phyloP scores from a whole-genome alignment of 768 basidiomycete species.

The Mycena chlorophos region DNA sequence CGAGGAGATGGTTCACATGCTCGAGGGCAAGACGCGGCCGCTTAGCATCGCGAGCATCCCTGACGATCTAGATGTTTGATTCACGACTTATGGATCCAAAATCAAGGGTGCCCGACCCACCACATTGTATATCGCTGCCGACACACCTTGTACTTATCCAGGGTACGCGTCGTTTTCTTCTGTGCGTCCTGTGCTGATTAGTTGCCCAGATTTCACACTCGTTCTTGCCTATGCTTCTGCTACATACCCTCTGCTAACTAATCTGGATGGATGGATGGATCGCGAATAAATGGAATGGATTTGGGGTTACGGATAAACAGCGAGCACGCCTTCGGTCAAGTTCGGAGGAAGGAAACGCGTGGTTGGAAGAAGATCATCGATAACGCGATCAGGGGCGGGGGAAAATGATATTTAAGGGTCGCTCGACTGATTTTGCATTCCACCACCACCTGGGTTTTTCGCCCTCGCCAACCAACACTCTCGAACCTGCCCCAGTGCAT shows the following conservation, averaged over 20 bases:
- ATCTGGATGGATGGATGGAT: not conserved
- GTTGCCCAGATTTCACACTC: not conserved
- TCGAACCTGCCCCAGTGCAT: conserved; percentile 63
- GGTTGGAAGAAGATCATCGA: too few relatives aligned
- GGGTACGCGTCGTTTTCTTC: too few relatives aligned
- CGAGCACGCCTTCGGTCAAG: too few relatives aligned
- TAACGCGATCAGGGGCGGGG: too few relatives aligned
- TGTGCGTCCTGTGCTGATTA: not conserved
- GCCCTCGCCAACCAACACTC: not conserved
- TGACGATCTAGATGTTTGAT: conserved; percentile 38
- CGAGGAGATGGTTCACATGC: conserved; percentile 66
- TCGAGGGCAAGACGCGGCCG: conserved; percentile 52
- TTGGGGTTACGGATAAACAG: too few relatives aligned
- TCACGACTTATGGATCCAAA: not conserved
- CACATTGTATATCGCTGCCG: not conserved
- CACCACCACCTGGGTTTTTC: not conserved
- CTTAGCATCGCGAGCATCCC: conserved; percentile 51
- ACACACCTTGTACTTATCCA: not conserved
- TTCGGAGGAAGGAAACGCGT: too few relatives aligned
- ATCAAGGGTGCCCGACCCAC: conserved; percentile 1
- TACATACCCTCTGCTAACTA: not conserved
- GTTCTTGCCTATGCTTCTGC: not conserved
- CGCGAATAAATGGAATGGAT: too few relatives aligned
- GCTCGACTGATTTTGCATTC: not conserved
- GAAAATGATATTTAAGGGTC: too few relatives aligned